These are phyloP conservation scores for Zelonia costaricensis DNA, from an alignment of 208 protist species.

Conservation along the genomic window DNA sequence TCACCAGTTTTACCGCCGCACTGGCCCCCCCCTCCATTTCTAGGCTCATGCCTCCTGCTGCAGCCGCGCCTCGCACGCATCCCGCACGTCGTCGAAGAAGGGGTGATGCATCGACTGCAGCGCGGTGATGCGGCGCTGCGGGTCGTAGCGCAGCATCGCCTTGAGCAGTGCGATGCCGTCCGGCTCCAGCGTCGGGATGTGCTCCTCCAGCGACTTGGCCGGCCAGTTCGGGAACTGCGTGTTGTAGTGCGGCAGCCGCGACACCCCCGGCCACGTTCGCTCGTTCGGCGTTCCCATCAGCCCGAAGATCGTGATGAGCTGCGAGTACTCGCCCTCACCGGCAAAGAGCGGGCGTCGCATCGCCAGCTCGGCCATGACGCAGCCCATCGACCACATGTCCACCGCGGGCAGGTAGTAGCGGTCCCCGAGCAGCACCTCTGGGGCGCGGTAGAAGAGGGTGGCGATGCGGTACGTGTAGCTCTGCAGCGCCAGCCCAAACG, in stretches of 20 bases:
- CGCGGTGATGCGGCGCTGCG: conserved; percentile 69
- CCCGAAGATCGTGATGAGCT: conserved; percentile 91
- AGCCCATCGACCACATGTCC: conserved; percentile 95
- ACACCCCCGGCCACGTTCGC: conserved; percentile 69
- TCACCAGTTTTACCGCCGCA: not conserved
- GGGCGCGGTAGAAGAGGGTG: conserved; percentile 95
- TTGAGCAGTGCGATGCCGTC: conserved; percentile 67
- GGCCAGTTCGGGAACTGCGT: conserved; percentile 61
- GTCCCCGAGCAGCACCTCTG: conserved; percentile 92
- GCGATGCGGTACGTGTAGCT: conserved; percentile 92
- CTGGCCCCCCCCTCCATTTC: not conserved
- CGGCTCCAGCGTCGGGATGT: conserved; percentile 57
- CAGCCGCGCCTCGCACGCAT: conserved; percentile 33
- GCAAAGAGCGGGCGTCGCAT: conserved; percentile 76
- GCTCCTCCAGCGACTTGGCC: conserved; percentile 31
- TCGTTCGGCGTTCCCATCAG: conserved; percentile 94
- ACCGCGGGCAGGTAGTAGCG: conserved; percentile 85
- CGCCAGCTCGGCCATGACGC: conserved; percentile 96
- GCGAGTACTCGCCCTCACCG: conserved; percentile 87
- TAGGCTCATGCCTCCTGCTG: conserved; percentile 10
- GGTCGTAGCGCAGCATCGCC: conserved; percentile 68
- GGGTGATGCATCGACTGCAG: conserved; percentile 69
- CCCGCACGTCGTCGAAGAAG: conserved; percentile 86
- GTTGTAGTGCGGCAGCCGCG: conserved; percentile 72
- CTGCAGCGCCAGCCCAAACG: conserved; percentile 83